Evolutionary conservation across 345 rosid species (phyloP).

Genomic region (Draba incana): DNA sequence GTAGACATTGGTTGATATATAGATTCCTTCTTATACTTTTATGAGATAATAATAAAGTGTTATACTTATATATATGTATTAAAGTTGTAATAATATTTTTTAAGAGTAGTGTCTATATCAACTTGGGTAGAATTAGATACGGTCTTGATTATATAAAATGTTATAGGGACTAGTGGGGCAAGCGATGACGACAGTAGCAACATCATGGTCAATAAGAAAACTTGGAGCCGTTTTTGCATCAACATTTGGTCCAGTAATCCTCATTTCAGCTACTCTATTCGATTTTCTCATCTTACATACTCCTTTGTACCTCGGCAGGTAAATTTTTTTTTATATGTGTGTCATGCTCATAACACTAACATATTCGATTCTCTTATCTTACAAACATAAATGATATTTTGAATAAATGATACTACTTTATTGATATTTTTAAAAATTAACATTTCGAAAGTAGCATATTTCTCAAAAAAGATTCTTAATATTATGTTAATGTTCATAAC

Average conservation of each 20-base stretch:
- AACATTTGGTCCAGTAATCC: slow-evolving; percentile 60
- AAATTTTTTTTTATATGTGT: background rate
- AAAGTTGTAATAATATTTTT: background rate
- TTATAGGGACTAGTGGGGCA: slow-evolving; percentile 68
- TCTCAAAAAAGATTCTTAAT: too few species aligned
- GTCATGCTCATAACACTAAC: too few species aligned
- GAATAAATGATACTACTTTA: too few species aligned
- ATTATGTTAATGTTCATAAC: background rate
- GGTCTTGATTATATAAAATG: background rate
- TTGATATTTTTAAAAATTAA: too few species aligned
- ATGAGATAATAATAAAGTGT: too few species aligned
- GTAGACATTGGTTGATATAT: too few species aligned
- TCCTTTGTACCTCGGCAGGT: slow-evolving; percentile 69
- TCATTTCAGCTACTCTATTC: slow-evolving; percentile 57
- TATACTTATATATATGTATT: too few species aligned
- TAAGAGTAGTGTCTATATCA: background rate
- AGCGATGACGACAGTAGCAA: slow-evolving; percentile 66
- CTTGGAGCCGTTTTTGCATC: slow-evolving; percentile 72
- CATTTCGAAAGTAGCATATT: too few species aligned
- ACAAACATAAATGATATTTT: too few species aligned
- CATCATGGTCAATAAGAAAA: slow-evolving; percentile 72
- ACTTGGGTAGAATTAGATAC: background rate
- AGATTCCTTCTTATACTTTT: too few species aligned
- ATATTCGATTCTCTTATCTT: too few species aligned
- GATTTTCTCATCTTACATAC: slow-evolving; percentile 64